Evolutionary conservation across 2,329 filamentous ascomycete genomes (phyloP), one percentile per base, ranked within the genome.

Genomic region (Paraphaeosphaeria sporulosa): DNA sequence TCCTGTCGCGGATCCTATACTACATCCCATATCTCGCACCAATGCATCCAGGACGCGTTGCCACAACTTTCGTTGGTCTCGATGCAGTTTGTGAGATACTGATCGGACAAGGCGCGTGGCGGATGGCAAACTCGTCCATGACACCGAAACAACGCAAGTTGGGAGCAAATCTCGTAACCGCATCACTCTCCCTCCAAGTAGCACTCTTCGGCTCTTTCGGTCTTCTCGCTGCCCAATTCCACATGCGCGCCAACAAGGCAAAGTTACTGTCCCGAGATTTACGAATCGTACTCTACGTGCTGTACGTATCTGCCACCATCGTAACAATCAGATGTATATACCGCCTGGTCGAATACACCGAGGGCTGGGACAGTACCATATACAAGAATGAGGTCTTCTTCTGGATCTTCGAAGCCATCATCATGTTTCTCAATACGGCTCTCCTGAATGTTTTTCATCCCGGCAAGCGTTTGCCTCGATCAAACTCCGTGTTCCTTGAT

Each of bases 21-120:
- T 90, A 89, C 72, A 80, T 87, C 2, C 87, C 87, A 0, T 86
- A 88, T 68, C 80, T 85, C 58, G 81, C 86, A 0, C 86, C 86
- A 0, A 80, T 87, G 36, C 84, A 87, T 64, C 85, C 85, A 0
- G 85, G 84, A 3, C 81, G 85, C 3, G 80, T 89, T 4, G 85
- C 89, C 64, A 89, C 86, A 63, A 83, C 82, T 3, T 85, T 89
- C 62, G 76, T 89, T 38, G 76, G 82, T 1, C 76, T 86, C 10
- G 84, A 87, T 40, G 70, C 76, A 1, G 73, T 82, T 0, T 81
- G 88, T 42, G 83, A 86, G 48, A 67, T 82, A 10, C 75, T 87
- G 2, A 85, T 84, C 21, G 83, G 77, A 6, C 83, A 84, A 53
- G 85, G 85, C 1, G 84, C 83, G 3, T 78, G 79, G 38, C 76